Base-by-base conservation (phyloP, 2,329 filamentous ascomycete genomes). In the Colletotrichum falcatum region DNA sequence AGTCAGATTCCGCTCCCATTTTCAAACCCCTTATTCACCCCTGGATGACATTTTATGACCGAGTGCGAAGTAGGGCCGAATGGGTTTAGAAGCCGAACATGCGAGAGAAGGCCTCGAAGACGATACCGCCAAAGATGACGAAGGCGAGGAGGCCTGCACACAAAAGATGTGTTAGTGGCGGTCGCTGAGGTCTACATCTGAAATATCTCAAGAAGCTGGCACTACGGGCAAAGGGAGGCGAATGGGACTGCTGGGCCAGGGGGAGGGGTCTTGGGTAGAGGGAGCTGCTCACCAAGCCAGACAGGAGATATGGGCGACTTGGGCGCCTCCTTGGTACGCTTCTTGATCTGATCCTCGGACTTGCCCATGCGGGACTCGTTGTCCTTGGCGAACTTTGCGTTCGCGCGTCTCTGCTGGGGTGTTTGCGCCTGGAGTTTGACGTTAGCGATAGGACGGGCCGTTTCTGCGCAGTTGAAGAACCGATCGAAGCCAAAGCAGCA, bases 341-440 rank as follows among this genome's bases (percentile, higher is more conserved):
- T 89, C 86, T 91, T 91, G 75, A 91, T 79, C 73, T 90, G 87
- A 30, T 83, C 83, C 68, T 89, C 86, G n/a, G 90, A 87, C 84
- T 93, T 94, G 82, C 93, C 93, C 81, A 92, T 92, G 79, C 91
- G 92, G 71, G 86, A 84, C 79, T 92, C 90, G 79, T 95, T 90
- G 64, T 88, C 86, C 79, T 91, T 91, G 75, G 87, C 90, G 82
- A 94, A 97, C 82, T 92, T 92, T 78, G 89, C 89, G 84, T 96
- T 96, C 73, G 91, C 90, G 78, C 90, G 90, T 80, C 93, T 91
- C 85, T 96, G 94, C 81, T 94, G 89, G 75, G 91, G 93, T 75
- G 93, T 96, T 91, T 95, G 93, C 76, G 90, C 92, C 92, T 94
- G 77, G 26, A 12, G 30, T 20, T 26, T 3, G 18, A 14, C 30